These are phyloP conservation scores for Furcasterigmium furcatum DNA, from an alignment of 2,329 filamentous ascomycete species.

Conservation along the genomic window DNA sequence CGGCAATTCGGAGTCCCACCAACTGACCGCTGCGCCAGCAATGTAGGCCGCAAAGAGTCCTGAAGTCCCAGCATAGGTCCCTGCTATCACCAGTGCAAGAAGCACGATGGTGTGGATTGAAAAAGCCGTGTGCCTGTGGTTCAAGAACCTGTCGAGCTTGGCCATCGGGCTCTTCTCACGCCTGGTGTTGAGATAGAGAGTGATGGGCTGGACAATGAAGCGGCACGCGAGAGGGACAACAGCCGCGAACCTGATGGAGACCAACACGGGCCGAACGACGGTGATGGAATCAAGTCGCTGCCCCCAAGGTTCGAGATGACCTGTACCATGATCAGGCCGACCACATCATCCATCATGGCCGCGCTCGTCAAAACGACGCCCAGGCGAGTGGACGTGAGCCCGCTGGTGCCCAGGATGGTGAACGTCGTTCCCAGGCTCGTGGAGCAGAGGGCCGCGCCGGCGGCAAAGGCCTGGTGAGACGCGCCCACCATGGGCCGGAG, in stretches of 20 bases:
- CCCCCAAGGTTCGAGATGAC: conserved; percentile 64
- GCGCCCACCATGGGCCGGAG: conserved; percentile 48
- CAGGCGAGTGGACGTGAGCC: conserved; percentile 37
- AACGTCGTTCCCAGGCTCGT: conserved; percentile 72
- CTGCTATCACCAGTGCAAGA: conserved; percentile 42
- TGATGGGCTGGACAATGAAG: conserved; percentile 38
- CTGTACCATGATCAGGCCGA: conserved; percentile 74
- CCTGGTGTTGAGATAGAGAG: conserved; percentile 25
- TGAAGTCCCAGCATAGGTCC: conserved; percentile 60
- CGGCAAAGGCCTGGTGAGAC: conserved; percentile 62
- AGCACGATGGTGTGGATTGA: conserved; percentile 46
- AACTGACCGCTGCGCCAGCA: conserved; percentile 54
- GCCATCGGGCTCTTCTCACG: conserved; percentile 18
- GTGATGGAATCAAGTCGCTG: conserved; percentile 21
- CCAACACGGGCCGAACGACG: conserved; percentile 40
- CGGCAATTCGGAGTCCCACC: conserved; percentile 48
- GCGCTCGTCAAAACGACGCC: conserved; percentile 67
- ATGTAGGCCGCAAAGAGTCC: conserved; percentile 62
- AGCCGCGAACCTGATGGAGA: conserved; percentile 49
- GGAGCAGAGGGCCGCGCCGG: conserved; percentile 70
- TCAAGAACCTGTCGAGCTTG: conserved; percentile 19
- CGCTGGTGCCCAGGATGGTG: conserved; percentile 44
- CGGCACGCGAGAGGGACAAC: conserved; percentile 42
- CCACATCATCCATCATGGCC: conserved; percentile 80
- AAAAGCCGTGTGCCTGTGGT: conserved; percentile 31